A percentile compares a stretch with the other conserved stretches of the same genome.
These are phyloP conservation scores for Dalechampia spathulata DNA, from an alignment of 441 rosid genomes.

Conservation along the genomic window DNA sequence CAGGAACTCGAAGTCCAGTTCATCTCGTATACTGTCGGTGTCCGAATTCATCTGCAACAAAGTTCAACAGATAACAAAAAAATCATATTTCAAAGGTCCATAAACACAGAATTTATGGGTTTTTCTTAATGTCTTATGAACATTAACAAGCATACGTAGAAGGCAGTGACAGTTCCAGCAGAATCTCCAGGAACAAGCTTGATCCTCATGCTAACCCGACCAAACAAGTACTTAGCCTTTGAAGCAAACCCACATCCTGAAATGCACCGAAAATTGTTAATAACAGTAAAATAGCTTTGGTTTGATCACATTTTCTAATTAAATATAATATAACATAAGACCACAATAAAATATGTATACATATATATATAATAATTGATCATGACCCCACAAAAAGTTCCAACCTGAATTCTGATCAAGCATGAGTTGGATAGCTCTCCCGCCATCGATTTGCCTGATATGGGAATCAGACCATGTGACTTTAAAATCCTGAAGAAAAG, in stretches of 20 bases:
- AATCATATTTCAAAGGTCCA: not conserved
- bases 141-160: slow-evolving; percentile 40
- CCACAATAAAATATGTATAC: no score
- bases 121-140: not conserved
- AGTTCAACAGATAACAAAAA: not conserved
- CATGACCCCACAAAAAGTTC: slow-evolving; percentile 16
- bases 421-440: slow-evolving; percentile 60
- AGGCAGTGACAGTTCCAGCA: slow-evolving; percentile 97
- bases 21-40: slow-evolving; percentile 76
- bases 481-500: slow-evolving; percentile 55
- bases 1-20: slow-evolving; percentile 84
- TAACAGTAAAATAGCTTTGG: no score
- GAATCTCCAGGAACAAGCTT: slow-evolving; percentile 90
- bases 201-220: slow-evolving; percentile 92
- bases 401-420: slow-evolving; percentile 76
- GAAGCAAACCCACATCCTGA: slow-evolving; percentile 93
- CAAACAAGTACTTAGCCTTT: slow-evolving; percentile 72
- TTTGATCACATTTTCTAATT: no score
- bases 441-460: slow-evolving; percentile 53
- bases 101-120: not conserved
- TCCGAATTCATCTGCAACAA: slow-evolving; percentile 71
- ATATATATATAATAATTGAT: no score
- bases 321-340: no score
- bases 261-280: not conserved
- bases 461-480: slow-evolving; percentile 71